These are phyloP conservation scores for Cercophora newfieldiana DNA, from an alignment of 495 filamentous ascomycete species.

Conservation along the genomic window DNA sequence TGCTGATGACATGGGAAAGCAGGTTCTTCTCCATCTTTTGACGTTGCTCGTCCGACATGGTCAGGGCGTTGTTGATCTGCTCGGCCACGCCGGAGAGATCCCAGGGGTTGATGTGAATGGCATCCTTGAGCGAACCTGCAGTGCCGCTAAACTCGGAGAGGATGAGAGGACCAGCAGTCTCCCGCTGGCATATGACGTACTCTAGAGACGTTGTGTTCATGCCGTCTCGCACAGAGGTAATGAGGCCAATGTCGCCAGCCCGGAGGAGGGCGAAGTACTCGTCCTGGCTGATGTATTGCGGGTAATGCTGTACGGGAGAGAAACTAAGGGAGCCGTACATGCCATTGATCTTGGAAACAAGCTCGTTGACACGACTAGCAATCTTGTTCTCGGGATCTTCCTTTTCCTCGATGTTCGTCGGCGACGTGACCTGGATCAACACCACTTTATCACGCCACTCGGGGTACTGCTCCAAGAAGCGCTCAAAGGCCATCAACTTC, in stretches of 20 bases:
- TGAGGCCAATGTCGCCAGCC: slow-evolving; percentile 82
- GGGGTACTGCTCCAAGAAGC: slow-evolving; percentile 82
- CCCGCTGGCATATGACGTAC: slow-evolving; percentile 87
- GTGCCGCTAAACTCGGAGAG: slow-evolving; percentile 95
- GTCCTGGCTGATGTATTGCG: slow-evolving; percentile 79
- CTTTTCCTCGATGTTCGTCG: slow-evolving; percentile 71
- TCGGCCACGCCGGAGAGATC: slow-evolving; percentile 77
- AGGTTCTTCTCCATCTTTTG: slow-evolving; percentile 59
- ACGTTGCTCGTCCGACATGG: slow-evolving; percentile 65
- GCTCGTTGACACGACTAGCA: slow-evolving; percentile 78
- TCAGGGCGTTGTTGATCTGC: slow-evolving; percentile 75
- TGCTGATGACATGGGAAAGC: slow-evolving; percentile 78
- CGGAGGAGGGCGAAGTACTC: slow-evolving; percentile 92
- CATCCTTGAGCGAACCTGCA: slow-evolving; percentile 77
- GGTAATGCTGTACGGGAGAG: slow-evolving; percentile 87
- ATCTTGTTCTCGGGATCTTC: slow-evolving; percentile 71
- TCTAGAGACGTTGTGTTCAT: slow-evolving; percentile 97
- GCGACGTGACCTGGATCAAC: slow-evolving; percentile 89
- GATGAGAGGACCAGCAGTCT: slow-evolving; percentile 80
- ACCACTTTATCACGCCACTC: slow-evolving; percentile 92
- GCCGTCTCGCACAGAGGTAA: slow-evolving; percentile 88
- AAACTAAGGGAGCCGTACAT: slow-evolving; percentile 80
- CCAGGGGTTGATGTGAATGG: slow-evolving; percentile 95
- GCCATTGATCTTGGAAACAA: slow-evolving; percentile 89
- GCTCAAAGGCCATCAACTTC: slow-evolving; percentile 89